Base-by-base conservation (phyloP, 176 grass and related monocot genomes). In the Musa troglodytarum region DNA sequence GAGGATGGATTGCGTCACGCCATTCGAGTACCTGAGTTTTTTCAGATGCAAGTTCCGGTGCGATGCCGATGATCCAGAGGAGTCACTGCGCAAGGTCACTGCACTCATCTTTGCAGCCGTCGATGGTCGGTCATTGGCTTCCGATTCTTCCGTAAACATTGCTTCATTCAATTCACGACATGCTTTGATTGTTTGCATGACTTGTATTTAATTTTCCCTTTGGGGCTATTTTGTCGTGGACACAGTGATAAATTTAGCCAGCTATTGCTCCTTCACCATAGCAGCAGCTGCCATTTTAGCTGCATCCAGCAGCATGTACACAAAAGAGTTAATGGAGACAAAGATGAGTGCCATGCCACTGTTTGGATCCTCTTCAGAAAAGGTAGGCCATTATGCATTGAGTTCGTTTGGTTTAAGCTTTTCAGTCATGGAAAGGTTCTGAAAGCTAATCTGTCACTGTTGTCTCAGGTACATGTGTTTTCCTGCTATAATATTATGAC, bases 11-110 rank as follows among this genome's bases (percentile, higher is more conserved):
- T 85, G 54, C 8, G 86, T 93, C 15, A 91, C 90, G 8, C 94
- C 94, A 0, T 89, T 98, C 12, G 90, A 98, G 34, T 98, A 93
- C 75, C 74, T 92, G 54, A 81, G 79, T 23, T 92, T 81, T 70
- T 73, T 92, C 77, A 55, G 34, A 19, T 84, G 63, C 23, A 89
- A 75, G 79, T 78, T 87, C 54, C 79, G 50, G 0, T 82, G 73
- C 17, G 24, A 54, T 29, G 0, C 1, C 54, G 23, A 11, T 59
- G 28, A 17, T 9, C 49, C 68, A 19, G 26, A 52, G 65, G 67
- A 49, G 43, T 24, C 1, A 54, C 22, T 11, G 16, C 14, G 28
- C 63, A 82, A 78, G 34, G 79, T 84, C 22, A 62, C 76, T 24
- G 66, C 52, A 0, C 79, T 87, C 53, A 79, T 89, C 52, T 87